Evolutionary conservation across 2,329 filamentous ascomycete genomes (phyloP).

Genomic region (Daldinia sp.): DNA sequence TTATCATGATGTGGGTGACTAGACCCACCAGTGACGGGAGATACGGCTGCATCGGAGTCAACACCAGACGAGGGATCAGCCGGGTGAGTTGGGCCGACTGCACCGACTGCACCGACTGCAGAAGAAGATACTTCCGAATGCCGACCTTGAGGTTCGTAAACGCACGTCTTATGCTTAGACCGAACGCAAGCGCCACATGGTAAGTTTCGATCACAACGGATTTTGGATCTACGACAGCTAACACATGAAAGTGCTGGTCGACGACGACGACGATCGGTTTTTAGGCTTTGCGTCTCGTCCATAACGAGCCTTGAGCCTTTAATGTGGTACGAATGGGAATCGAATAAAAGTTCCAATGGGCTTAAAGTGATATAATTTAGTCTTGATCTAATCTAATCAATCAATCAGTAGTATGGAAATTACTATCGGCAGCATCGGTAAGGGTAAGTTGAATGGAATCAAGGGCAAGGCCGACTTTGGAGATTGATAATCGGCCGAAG

Average conservation of each 20-base stretch:
- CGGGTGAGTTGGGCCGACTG: constrained; percentile 6
- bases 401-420: too few species aligned
- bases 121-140: constrained; percentile 37
- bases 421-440: too few species aligned
- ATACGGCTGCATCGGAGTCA: constrained; percentile 10
- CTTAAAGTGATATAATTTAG: background rate
- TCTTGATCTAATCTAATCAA: constrained; percentile 16
- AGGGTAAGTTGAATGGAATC: background rate
- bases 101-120: too few species aligned
- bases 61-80: background rate
- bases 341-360: background rate
- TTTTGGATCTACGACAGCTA: constrained; percentile 66
- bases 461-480: background rate
- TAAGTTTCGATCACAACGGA: constrained; percentile 65
- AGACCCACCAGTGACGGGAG: constrained; percentile 9
- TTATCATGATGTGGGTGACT: constrained; percentile 13
- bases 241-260: constrained; percentile 47
- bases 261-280: constrained; percentile 38
- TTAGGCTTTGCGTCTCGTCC: constrained; percentile 17
- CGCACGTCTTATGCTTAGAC: constrained; percentile 62
- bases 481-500: background rate
- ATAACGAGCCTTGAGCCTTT: background rate
- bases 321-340: background rate
- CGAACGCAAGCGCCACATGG: constrained; percentile 69
- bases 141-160: constrained; percentile 49